phyloP scores from a whole-genome alignment of 805 yeast genomes.

The Candida sonorensis region DNA sequence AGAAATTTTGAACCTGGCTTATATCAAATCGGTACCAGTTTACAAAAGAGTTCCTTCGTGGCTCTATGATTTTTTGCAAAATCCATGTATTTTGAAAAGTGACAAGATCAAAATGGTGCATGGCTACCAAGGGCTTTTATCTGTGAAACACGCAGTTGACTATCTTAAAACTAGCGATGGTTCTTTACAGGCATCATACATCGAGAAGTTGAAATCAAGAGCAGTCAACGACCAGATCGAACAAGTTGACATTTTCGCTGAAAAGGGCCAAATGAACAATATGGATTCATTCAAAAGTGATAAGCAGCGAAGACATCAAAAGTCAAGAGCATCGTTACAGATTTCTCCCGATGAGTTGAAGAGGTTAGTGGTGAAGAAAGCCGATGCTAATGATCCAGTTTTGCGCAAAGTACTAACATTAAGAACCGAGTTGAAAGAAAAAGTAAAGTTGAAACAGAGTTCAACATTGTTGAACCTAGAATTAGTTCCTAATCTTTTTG shows the following conservation, averaged over 20 bases:
- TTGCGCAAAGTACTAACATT: not conserved
- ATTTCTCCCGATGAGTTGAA: too few relatives aligned
- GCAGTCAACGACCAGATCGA: too few relatives aligned
- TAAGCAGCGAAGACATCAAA: too few relatives aligned
- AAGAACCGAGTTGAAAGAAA: conserved; percentile 8
- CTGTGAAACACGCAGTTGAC: conserved; percentile 4
- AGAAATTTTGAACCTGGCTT: conserved; percentile 6
- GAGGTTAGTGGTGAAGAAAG: too few relatives aligned
- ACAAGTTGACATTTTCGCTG: too few relatives aligned
- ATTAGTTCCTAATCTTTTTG: conserved; percentile 16
- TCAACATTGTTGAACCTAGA: conserved; percentile 8
- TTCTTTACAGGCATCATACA: conserved; percentile 2
- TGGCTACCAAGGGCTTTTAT: conserved; percentile 4
- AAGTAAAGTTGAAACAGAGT: conserved; percentile 7
- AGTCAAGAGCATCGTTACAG: too few relatives aligned
- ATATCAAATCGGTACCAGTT: conserved; percentile 3
- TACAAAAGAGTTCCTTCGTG: conserved; percentile 10
- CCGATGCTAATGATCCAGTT: not conserved
- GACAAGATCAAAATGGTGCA: conserved; percentile 5
- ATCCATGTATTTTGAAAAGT: conserved; percentile 2
- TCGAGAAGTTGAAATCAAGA: not conserved
- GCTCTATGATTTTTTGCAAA: conserved; percentile 8
- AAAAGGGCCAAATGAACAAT: too few relatives aligned
- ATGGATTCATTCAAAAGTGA: too few relatives aligned
- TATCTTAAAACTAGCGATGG: not conserved